A percentile compares a stretch with the other conserved stretches of the same genome.
phyloP scores from a whole-genome alignment of 2,329 filamentous ascomycete species.

The Phialocephala subalpina region DNA sequence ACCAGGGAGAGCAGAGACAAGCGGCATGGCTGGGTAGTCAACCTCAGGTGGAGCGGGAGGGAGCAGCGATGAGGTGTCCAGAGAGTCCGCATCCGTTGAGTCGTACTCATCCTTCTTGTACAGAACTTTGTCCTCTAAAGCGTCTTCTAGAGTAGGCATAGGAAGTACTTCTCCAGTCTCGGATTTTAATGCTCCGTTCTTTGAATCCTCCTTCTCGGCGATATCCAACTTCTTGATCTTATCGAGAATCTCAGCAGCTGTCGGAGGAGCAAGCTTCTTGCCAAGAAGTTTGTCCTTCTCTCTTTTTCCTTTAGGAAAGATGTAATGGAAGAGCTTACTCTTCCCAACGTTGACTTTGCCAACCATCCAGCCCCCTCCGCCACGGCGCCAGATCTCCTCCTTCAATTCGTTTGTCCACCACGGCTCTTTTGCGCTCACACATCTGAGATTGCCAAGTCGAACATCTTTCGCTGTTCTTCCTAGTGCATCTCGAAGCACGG shows the following conservation, averaged over 20 bases:
- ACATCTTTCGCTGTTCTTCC: slow-evolving; percentile 71
- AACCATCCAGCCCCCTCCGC: slow-evolving; percentile 92
- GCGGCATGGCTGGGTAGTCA: slow-evolving; percentile 82
- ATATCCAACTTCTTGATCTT: neutral
- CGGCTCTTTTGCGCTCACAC: slow-evolving; percentile 83
- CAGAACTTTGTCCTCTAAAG: slow-evolving; percentile 26
- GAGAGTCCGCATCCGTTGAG: slow-evolving; percentile 26
- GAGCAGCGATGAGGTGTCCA: slow-evolving; percentile 61
- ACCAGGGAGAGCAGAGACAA: slow-evolving; percentile 86
- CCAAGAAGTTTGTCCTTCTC: slow-evolving; percentile 21
- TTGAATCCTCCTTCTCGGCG: neutral
- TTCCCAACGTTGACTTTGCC: slow-evolving; percentile 99
- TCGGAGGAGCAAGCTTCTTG: slow-evolving; percentile 16
- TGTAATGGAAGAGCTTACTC: slow-evolving; percentile 85
- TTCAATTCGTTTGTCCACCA: slow-evolving; percentile 94
- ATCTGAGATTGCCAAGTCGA: slow-evolving; percentile 87
- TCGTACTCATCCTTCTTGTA: slow-evolving; percentile 18
- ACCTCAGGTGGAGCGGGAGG: slow-evolving; percentile 79
- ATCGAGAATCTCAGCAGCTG: slow-evolving; percentile 5
- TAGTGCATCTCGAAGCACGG: slow-evolving; percentile 79
- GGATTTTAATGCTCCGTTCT: neutral
- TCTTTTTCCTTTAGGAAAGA: slow-evolving; percentile 79
- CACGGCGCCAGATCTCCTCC: slow-evolving; percentile 83
- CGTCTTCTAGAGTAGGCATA: too few relatives aligned
- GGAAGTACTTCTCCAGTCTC: neutral